Conservation (phyloP, 108 stramenopile species). For the Nitzschia putrida region DNA sequence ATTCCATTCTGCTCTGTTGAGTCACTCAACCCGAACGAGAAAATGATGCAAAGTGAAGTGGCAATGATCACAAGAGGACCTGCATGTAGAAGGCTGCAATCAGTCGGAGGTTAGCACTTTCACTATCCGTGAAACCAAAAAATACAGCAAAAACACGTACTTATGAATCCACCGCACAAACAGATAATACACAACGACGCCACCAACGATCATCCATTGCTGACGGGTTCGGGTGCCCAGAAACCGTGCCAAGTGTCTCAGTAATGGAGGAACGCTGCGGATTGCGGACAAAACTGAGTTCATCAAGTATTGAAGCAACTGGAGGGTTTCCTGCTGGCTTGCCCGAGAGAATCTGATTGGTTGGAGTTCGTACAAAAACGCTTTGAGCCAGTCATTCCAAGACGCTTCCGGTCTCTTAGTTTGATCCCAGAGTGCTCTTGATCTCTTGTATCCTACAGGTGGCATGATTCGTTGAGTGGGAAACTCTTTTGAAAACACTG, state of each 20-base stretch:
- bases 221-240: background rate
- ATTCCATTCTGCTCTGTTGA: conserved; percentile 53
- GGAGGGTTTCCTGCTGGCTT: background rate
- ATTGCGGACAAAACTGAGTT: conserved; percentile 11
- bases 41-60: conserved; percentile 55
- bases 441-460: conserved; percentile 38
- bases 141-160: conserved; percentile 14
- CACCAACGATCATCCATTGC: conserved; percentile 31
- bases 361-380: conserved; percentile 74
- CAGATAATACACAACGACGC: conserved; percentile 39
- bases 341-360: conserved; percentile 59
- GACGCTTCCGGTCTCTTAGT: conserved; percentile 29
- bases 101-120: too few relatives aligned
- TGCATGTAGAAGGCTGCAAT: conserved; percentile 40
- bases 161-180: conserved; percentile 41
- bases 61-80: conserved; percentile 74
- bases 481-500: background rate
- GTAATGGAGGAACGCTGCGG: conserved; percentile 5
- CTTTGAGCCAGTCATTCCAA: conserved; percentile 20
- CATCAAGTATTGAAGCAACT: background rate
- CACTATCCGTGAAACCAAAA: conserved; percentile 7
- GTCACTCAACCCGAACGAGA: conserved; percentile 78
- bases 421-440: conserved; percentile 59
- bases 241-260: background rate
- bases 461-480: conserved; percentile 8